phyloP scores from a whole-genome alignment of 192 early-diverging fungal species.

The Rhizophagus sp. region DNA sequence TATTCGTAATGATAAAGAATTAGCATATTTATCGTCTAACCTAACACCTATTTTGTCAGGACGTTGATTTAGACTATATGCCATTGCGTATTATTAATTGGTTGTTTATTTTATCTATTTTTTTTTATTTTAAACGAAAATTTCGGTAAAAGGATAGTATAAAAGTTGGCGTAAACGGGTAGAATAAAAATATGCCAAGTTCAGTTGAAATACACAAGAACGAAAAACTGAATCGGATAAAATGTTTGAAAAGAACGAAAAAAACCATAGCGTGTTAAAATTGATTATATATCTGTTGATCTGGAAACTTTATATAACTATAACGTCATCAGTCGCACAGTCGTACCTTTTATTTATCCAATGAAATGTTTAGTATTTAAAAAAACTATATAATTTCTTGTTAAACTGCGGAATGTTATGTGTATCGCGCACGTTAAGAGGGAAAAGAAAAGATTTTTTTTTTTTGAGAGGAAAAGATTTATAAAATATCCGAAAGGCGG shows the following conservation, averaged over 20 bases:
- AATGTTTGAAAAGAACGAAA: not conserved
- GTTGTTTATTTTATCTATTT: not conserved
- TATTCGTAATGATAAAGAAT: slow-evolving; percentile 13
- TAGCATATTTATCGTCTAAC: slow-evolving; percentile 6
- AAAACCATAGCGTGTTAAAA: not conserved
- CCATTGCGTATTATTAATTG: not conserved
- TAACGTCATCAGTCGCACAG: slow-evolving; percentile 19
- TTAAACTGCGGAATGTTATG: too few species aligned
- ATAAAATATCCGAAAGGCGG: not conserved
- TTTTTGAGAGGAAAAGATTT: not conserved
- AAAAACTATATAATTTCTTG: not conserved
- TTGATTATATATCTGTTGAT: not conserved
- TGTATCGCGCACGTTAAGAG: not conserved
- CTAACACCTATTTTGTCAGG: slow-evolving; percentile 21
- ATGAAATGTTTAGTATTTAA: not conserved
- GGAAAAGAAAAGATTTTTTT: not conserved
- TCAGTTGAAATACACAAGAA: not conserved
- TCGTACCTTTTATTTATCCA: slow-evolving; percentile 1
- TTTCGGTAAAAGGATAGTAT: not conserved
- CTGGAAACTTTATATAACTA: not conserved
- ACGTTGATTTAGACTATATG: not conserved
- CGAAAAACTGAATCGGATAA: not conserved
- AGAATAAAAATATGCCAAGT: not conserved
- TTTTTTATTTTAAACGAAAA: not conserved
- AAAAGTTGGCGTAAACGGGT: not conserved